A percentile compares a stretch with the other conserved stretches of the same genome.
Evolutionary conservation across 768 basidiomycete species (phyloP).

Genomic region (Boletus edulis): DNA sequence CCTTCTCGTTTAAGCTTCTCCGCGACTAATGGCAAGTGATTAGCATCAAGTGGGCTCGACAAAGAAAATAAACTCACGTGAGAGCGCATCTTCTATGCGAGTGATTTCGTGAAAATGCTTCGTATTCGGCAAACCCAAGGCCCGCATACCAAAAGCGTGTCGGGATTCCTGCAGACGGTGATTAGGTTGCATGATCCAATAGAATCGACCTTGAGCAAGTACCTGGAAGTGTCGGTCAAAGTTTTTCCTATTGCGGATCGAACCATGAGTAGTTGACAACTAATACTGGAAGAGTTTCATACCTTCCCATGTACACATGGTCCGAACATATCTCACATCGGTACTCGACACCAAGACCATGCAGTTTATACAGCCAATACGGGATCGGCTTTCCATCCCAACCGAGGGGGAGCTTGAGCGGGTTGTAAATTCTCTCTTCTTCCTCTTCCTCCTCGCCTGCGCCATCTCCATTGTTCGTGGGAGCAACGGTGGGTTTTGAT

Average conservation of each 20-base stretch:
- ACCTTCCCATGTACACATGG: constrained; percentile 96
- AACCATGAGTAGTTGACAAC: constrained; percentile 14
- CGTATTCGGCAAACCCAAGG: constrained; percentile 94
- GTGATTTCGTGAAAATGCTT: constrained; percentile 99
- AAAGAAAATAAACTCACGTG: constrained; percentile 55
- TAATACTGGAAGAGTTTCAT: constrained; percentile 20
- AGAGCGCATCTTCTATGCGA: constrained; percentile 92
- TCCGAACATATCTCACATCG: constrained; percentile 97
- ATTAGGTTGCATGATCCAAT: constrained; percentile 13
- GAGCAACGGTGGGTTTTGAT: constrained; percentile 45
- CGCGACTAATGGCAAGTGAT: constrained; percentile 58
- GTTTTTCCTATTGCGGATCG: constrained; percentile 65
- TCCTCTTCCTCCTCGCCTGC: constrained; percentile 85
- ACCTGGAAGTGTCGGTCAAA: constrained; percentile 96
- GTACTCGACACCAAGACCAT: constrained; percentile 97
- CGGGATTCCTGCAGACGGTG: constrained; percentile 68
- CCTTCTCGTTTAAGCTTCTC: constrained; percentile 98
- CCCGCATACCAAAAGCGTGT: constrained; percentile 98
- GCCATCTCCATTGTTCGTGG: constrained; percentile 42
- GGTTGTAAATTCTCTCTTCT: constrained; percentile 97
- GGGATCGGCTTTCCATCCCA: constrained; percentile 99
- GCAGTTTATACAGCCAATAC: constrained; percentile 97
- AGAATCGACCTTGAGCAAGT: constrained; percentile 12
- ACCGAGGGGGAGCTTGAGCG: constrained; percentile 91
- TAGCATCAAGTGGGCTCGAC: neutral